Base-by-base conservation (phyloP, 257 asterid genomes). In the Orobanche coerulescens region DNA sequence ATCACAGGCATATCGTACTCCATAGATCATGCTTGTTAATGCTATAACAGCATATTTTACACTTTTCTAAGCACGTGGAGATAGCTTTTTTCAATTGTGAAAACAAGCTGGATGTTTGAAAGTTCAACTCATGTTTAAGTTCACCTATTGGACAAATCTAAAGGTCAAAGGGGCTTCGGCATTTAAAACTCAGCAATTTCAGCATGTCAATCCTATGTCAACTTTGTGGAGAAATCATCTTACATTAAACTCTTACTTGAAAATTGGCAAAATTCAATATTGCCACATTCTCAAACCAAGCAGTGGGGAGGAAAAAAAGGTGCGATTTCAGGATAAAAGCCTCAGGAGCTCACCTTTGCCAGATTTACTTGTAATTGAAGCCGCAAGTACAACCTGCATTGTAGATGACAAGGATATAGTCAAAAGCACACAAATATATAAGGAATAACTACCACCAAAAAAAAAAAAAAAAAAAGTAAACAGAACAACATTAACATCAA, bases 311-410 rank as follows among this genome's bases (percentile, higher is more conserved):
- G 2, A 23, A 28, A 19, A 31, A 60, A 53, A 46, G 24, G 43
- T 34, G 62, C 10, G 4, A 64, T 16, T 30, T 1, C 25, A 0
- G 36, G 23, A 60, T 56, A 2, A 59, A 58, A 71, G 39, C 34
- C 43, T 31, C 42, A 28, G 44, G 58, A 72, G 62, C 82, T 52
- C 67, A 87, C 97, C 94, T 84, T 85, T 87, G 61, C 97, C 97
- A 26, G 97, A 80, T 85, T 91, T 91, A 67, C 79, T 81, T 20
- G 79, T 82, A 46, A 91, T 84, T 10, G 94, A 85, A 49, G 96
- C 96, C 37, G 96, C 95, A 2, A 91, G 90, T 63, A 91, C 94
- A 67, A 88, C 97, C 97, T 91, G 84, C 77, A 72, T 58, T 37
- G 50, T 5, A 44, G 24, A 65, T 58, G 44, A 13, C 48, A 53